Evolutionary conservation across 371 early-diverging fungal genomes (phyloP), one percentile per base, ranked within the genome.

Genomic region (Lichtheimia hyalospora): DNA sequence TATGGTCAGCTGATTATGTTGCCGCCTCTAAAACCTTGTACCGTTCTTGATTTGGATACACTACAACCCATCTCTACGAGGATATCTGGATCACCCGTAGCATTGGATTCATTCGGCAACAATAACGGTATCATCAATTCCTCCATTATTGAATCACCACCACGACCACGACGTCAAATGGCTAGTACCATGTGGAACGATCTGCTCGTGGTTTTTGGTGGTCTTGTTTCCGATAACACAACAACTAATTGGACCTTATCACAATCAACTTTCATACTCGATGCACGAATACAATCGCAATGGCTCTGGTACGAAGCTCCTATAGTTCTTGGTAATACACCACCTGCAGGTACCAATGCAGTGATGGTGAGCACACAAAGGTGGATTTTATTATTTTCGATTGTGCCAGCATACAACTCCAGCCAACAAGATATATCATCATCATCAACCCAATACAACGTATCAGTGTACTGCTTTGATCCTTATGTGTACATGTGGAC

Each of bases 1-100:
- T 63, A 57, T 39, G 64, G 64, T 58, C 58, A 58, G 48, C 48
- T 58, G 52, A 58, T 63, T 21, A 53, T 63, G 43, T 18, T 53
- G 7, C 51, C 42, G 25, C 48, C 53, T 23, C 24, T 34, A 12
- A 18, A 34, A 51, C 49, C 18, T 20, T 18, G 24, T 13, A 18
- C 23, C 6, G 28, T 41, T 23, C 48, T 43, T 51, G 23, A 58
- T 18, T 20, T 61, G 41, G 27, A 16, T 34, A 61, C 61, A 14
- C 25, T 10, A n/a, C 48, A 48, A 28, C 48, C 46, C 34, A 27
- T 23, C 8, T 5, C 14, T 34, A 18, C 6, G 25, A 42, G 25
- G 2, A 12, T 51, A 40, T 7, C n/a, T 10, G 27, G 42, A 14
- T 49, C 51, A 25, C 27, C 39, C 5, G 2, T 16, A 6, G 57